Base-by-base conservation (phyloP, 2,329 filamentous ascomycete species). In the Blumeriella jaapii region DNA sequence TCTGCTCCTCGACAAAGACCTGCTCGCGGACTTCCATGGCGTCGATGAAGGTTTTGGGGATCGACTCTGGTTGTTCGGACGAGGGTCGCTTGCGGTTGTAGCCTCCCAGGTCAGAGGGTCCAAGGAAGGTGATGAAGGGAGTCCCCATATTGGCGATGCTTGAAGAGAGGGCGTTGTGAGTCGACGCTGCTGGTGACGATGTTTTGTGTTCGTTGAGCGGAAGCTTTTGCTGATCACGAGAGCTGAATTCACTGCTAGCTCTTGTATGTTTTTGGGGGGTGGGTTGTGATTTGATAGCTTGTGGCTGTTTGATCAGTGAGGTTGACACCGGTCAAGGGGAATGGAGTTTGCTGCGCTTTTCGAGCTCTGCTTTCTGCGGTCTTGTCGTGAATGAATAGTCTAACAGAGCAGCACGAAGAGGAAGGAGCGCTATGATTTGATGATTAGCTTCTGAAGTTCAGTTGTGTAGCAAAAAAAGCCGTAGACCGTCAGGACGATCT, bases 1-100 rank as follows among this genome's bases (percentile, higher is more conserved):
- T 49, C 50, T 80, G 75, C 50, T 79, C 76, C 6, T 60, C 23
- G 15, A 79, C 69, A 48, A 77, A 80, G 34, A 81, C 75, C 12
- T 58, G 51, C 41, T 72, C 62, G 22, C 77, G 71, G 27, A 81
- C 67, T 34, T 61, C 57, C 73, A 80, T 78, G 43, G 72, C 72
- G 46, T 78, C 72, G 30, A 69, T 57, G 57, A 85, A 83, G 25
- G 64, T 50, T 18, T 58, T 52, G 0, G 78, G 70, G 42, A 75
- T 59, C 17, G 55, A 51, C 1, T 55, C 13, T 1, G 61, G 55
- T 48, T 77, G 72, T 36, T 60, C 45, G 8, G 61, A 51, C n/a
- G 59, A 54, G 1, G 60, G 54, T 6, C 51, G 51, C 9, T 51
- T 57, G 19, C 55, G 54, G 46, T 65, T 55, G 54, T 68, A 74